Evolutionary conservation across 805 yeast species (phyloP), one percentile per base, ranked within the genome.

Genomic region (Barnettozyma pratensis): DNA sequence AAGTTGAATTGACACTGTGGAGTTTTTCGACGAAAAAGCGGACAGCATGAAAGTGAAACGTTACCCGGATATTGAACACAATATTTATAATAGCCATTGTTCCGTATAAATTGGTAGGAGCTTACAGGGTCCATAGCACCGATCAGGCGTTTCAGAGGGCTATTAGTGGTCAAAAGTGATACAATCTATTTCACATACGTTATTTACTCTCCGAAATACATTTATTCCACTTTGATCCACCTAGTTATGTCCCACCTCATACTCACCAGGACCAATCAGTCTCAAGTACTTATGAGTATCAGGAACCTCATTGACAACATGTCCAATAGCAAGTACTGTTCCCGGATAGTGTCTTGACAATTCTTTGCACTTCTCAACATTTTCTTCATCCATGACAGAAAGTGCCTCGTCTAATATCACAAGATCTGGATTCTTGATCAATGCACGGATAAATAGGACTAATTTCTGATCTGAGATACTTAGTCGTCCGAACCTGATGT

Each of bases 351-450:
- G 60, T 36, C 76, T 67, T 29, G 74, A 63, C 6, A 81, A 56
- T 32, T 70, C 68, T 55, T 81, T 81, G 47, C 89, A 85, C 43
- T 68, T 72, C 37, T 71, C 70, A 50, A 83, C 72, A 34, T 77
- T 74, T 25, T 73, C 77, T 46, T 80, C 83, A 37, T 85, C 87
- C 94, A 92, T 87, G 12, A 90, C 95, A 26, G 96, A 87, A 50
- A 92, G 80, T 0, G 98, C 96, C 69, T 92, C 99, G 65, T 92
- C 99, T 3, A 92, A 70, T 42, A 92, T 84, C 45, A 92, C 70
- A 1, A 92, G 68, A 43, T 79, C 77, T 0, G 99, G 99, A 53
- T 79, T 71, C 63, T 87, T 88, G 39, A 88, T 74, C 14, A 92
- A 60, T 2, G 96, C 85, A 48, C 99, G 72, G 27, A 90, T 67